Evolutionary conservation across 345 rosid species (phyloP), one percentile per base, ranked within the genome.

Genomic region (Brassica carinata): DNA sequence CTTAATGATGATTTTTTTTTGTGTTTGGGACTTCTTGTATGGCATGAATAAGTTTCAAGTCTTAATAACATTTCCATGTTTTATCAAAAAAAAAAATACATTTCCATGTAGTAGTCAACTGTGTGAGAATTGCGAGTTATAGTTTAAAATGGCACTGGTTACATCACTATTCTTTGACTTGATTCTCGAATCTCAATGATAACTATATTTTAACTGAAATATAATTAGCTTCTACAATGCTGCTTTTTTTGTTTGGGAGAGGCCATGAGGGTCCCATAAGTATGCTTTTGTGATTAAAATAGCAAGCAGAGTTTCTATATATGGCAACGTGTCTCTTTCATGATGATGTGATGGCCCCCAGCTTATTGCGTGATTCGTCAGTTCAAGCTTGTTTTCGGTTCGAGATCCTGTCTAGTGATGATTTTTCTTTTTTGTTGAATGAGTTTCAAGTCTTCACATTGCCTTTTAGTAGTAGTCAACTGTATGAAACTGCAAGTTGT

Each of bases 201-300:
- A 75, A 23, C 26, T 23, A 23, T 23, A 23, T 23, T 23, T 23
- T 23, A 23, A 70, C 80, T 64, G 55, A 4, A 45, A 3, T 64
- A 3, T 63, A 76, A 75, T 75, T 79, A 40, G 76, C 34, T 80
- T 29, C 75, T 80, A 34, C 55, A 3, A 13, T 45, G 55, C 15
- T 45, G 14, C 57, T 45, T 45, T 7, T 72, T 74, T 66, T 5
- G 26, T 5, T 3, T 69, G 66, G 6, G 30, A 59, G 69, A 63
- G 58, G 58, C 64, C 68, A 65, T 18, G 80, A 81, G 84, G 80
- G 77, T 43, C 84, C 84, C 84, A 76, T 64, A 9, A 74, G 83
- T 64, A 40, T 64, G 64, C 55, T 53, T 71, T 67, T 78, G 61
- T 71, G 76, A 34, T 67, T 69, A 45, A 45, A 11, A 45, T 45